phyloP scores from a whole-genome alignment of 2,329 filamentous ascomycete genomes.

The Neonectria ditissima region DNA sequence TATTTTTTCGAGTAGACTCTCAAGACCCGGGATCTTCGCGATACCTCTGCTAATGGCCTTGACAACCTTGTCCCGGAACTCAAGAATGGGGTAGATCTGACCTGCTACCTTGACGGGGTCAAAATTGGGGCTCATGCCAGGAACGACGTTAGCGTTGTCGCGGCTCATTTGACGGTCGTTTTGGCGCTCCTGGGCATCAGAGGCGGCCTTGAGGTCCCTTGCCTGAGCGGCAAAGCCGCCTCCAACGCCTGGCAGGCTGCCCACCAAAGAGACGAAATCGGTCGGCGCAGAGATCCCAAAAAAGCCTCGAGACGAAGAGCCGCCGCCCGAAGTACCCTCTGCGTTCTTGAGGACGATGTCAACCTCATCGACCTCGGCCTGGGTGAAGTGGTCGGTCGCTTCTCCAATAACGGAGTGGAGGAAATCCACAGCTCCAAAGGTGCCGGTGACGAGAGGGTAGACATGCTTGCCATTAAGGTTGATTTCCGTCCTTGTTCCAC shows the following conservation, averaged over 20 bases:
- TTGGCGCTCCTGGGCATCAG: conserved; percentile 72
- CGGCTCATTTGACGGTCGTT: conserved; percentile 57
- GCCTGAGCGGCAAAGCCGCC: conserved; percentile 76
- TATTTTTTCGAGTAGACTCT: conserved; percentile 91
- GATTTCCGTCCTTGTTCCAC: conserved; percentile 74
- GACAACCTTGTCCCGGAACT: conserved; percentile 94
- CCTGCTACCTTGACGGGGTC: conserved; percentile 81
- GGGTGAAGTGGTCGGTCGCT: conserved; percentile 85
- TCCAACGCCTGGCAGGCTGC: conserved; percentile 79
- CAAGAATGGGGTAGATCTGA: conserved; percentile 94
- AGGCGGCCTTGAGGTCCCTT: conserved; percentile 68
- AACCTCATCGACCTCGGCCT: conserved; percentile 86
- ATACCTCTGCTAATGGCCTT: conserved; percentile 87
- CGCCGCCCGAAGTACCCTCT: conserved; percentile 59
- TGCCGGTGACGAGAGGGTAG: conserved; percentile 79
- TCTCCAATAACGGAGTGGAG: conserved; percentile 82
- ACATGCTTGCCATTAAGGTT: conserved; percentile 72
- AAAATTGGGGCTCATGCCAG: conserved; percentile 80
- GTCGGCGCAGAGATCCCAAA: conserved; percentile 54
- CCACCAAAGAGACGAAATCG: conserved; percentile 78
- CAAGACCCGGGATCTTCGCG: conserved; percentile 90
- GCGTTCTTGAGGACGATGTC: conserved; percentile 80
- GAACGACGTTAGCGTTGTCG: conserved; percentile 70
- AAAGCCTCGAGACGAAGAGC: conserved; percentile 55
- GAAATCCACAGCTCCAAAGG: conserved; percentile 86